phyloP scores from a whole-genome alignment of 225 moss, liverwort and hornwort genomes.

The Climacium dendroides region DNA sequence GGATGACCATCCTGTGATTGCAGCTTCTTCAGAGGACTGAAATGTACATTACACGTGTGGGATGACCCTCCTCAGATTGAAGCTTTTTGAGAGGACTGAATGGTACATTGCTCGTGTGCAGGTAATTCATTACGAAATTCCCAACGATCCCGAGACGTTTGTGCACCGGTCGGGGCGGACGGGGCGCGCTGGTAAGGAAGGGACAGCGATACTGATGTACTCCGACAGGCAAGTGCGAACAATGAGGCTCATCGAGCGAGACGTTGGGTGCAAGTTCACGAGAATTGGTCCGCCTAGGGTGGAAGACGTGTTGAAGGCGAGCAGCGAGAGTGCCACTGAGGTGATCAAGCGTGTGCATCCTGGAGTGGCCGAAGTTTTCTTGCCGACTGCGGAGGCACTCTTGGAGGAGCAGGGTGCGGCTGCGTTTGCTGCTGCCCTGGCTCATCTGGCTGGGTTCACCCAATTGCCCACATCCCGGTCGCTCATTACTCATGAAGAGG shows the following conservation, averaged over 20 bases:
- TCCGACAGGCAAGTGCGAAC: constrained; percentile 53
- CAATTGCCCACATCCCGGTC: constrained; percentile 69
- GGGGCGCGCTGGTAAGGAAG: constrained; percentile 80
- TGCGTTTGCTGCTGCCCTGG: constrained; percentile 81
- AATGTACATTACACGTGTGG: neutral
- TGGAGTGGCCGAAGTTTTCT: constrained; percentile 47
- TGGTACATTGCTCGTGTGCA: neutral
- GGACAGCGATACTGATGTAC: constrained; percentile 73
- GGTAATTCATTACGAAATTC: constrained; percentile 80
- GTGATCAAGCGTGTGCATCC: constrained; percentile 58
- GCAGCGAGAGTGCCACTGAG: constrained; percentile 56
- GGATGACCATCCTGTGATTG: neutral
- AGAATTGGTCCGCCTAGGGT: constrained; percentile 45
- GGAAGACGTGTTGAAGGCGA: constrained; percentile 61
- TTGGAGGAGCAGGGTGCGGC: constrained; percentile 54
- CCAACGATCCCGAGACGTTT: constrained; percentile 82
- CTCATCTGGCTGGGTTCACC: constrained; percentile 71
- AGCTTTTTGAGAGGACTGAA: neutral
- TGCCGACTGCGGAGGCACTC: constrained; percentile 65
- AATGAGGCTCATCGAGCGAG: constrained; percentile 72
- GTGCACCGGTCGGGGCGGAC: constrained; percentile 86
- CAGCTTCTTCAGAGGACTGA: neutral
- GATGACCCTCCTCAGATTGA: neutral
- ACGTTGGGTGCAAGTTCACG: constrained; percentile 71
- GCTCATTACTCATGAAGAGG: constrained; percentile 81